These are phyloP conservation scores for Fusarium pseudonygamai DNA, from an alignment of 2,329 filamentous ascomycete species.

Conservation along the genomic window DNA sequence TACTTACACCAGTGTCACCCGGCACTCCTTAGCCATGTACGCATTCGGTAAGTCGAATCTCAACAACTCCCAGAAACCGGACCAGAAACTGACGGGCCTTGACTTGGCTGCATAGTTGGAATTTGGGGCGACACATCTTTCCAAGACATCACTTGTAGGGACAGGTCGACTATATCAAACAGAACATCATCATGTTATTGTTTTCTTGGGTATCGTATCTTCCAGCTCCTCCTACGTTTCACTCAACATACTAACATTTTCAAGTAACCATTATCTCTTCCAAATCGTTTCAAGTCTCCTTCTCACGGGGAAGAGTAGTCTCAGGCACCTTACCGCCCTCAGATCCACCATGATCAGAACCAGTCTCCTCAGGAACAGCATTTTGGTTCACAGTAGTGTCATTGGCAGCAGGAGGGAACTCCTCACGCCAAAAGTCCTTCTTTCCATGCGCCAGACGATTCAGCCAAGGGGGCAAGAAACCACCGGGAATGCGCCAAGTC, in stretches of 20 bases:
- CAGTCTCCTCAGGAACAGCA: constrained; percentile 24
- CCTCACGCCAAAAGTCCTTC: constrained; percentile 75
- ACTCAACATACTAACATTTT: constrained; percentile 20
- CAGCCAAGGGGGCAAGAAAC: constrained; percentile 79
- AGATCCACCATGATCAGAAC: constrained; percentile 40
- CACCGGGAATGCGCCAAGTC: constrained; percentile 81
- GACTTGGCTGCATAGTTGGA: not conserved
- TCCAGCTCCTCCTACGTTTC: not conserved
- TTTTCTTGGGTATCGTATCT: constrained; percentile 25
- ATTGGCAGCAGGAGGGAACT: constrained; percentile 34
- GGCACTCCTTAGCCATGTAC: not conserved
- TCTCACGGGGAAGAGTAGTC: constrained; percentile 29
- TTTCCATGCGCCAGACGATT: constrained; percentile 71
- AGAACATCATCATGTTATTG: not conserved
- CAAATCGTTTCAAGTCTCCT: constrained; percentile 19
- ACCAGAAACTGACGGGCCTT: not conserved
- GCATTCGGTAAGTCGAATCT: not conserved
- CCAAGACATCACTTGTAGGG: not conserved
- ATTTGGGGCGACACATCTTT: not conserved
- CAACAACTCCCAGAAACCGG: not conserved
- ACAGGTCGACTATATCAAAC: not conserved
- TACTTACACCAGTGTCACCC: not conserved
- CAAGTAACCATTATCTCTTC: not conserved
- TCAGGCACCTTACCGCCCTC: constrained; percentile 35
- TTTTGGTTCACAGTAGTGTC: constrained; percentile 25